A percentile compares a stretch with the other conserved stretches of the same genome.
phyloP scores from a whole-genome alignment of 1,139 yeast species.

The Kluyveromyces marxianus region DNA sequence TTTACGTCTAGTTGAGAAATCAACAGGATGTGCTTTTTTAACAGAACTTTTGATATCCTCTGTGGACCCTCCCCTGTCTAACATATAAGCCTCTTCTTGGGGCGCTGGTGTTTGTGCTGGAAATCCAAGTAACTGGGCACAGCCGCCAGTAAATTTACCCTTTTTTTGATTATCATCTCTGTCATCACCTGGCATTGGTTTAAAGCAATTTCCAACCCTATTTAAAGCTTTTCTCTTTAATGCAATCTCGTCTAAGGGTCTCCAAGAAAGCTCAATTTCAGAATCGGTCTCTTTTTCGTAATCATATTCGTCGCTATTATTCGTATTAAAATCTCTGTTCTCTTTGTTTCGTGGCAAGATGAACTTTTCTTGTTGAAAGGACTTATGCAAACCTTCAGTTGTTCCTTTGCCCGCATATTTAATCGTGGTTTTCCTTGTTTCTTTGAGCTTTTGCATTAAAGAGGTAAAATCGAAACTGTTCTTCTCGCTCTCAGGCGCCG shows the following conservation, averaged over 20 bases:
- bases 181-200: neutral
- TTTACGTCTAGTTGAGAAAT: neutral
- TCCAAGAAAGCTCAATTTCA: slow-evolving; percentile 3
- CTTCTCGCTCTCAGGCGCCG: neutral
- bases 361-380: neutral
- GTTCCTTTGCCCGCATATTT: too few relatives aligned
- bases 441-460: slow-evolving; percentile 2
- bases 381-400: neutral
- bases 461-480: slow-evolving; percentile 4
- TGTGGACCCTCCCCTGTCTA: too few relatives aligned
- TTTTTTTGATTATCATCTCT: neutral
- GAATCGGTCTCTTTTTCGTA: slow-evolving; percentile 1
- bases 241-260: slow-evolving; percentile 4
- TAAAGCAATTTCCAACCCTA: neutral
- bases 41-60: too few relatives aligned
- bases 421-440: neutral
- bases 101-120: too few relatives aligned
- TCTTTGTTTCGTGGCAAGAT: too few relatives aligned
- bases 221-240: neutral
- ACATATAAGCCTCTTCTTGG: too few relatives aligned
- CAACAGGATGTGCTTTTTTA: too few relatives aligned
- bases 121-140: neutral
- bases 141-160: neutral
- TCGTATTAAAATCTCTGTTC: neutral
- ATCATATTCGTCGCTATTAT: neutral